phyloP scores from a whole-genome alignment of 192 early-diverging fungal species.

The Geranomyces variabilis region DNA sequence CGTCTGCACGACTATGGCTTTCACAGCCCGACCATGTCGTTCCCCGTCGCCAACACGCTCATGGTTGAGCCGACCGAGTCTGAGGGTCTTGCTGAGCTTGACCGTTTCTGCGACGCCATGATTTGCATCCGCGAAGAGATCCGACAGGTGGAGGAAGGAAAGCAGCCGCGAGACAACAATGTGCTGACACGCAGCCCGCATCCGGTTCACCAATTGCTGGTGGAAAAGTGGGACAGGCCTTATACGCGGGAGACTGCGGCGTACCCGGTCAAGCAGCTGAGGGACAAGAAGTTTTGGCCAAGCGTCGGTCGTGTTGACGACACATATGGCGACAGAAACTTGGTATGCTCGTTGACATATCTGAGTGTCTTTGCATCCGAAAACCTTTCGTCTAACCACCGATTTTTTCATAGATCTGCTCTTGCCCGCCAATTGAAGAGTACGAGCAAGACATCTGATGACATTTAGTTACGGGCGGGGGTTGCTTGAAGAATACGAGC shows the following conservation, averaged over 20 bases:
- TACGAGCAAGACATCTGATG: conserved; percentile 41
- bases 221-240: conserved; percentile 82
- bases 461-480: no score
- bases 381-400: neutral
- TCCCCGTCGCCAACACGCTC: conserved; percentile 97
- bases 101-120: conserved; percentile 98
- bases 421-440: conserved; percentile 91
- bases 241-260: conserved; percentile 90
- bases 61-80: conserved; percentile 99
- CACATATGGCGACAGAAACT: conserved; percentile 91
- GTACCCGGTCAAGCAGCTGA: conserved; percentile 81
- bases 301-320: conserved; percentile 90
- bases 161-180: conserved; percentile 84
- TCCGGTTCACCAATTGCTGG: conserved; percentile 73
- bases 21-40: conserved; percentile 99
- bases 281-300: conserved; percentile 97
- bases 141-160: conserved; percentile 80
- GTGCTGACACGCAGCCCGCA: conserved; percentile 90
- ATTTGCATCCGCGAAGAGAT: conserved; percentile 95
- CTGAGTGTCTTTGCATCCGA: neutral
- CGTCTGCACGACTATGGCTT: conserved; percentile 97
- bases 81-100: conserved; percentile 89
- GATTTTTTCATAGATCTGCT: conserved; percentile 64
- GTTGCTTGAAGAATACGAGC: no score
- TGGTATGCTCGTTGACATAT: conserved; percentile 55